Conservation (phyloP, 192 early-diverging fungal genomes). For the Neocallimastix lanati region DNA sequence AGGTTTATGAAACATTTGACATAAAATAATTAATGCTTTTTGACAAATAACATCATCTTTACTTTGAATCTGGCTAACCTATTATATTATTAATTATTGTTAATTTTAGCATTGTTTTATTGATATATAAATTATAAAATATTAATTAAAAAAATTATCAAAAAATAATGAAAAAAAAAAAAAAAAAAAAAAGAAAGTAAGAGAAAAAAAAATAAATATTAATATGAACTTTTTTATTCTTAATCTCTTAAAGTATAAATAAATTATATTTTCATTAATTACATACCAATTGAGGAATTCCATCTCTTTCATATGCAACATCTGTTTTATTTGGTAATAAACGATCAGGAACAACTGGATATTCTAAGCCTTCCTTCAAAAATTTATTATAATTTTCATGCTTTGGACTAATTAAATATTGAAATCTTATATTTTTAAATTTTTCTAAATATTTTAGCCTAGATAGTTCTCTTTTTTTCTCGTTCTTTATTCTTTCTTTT, state of each 20-base stretch:
- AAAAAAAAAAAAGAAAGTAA: no score
- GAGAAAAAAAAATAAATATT: no score
- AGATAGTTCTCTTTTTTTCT: background rate
- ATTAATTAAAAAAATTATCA: no score
- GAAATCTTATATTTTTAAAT: background rate
- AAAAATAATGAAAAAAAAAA: no score
- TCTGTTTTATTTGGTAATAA: background rate
- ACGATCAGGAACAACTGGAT: background rate
- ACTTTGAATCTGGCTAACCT: background rate
- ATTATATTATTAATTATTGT: no score
- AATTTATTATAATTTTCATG: background rate
- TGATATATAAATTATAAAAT: no score
- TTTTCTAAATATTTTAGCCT: background rate
- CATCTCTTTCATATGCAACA: background rate
- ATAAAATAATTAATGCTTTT: background rate
- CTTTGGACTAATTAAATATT: background rate
- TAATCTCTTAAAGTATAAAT: background rate
- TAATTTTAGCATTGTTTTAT: no score
- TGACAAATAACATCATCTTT: background rate
- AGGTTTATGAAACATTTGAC: background rate
- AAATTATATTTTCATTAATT: background rate
- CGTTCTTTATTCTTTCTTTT: background rate
- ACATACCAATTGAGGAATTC: background rate
- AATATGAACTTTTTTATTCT: no score
- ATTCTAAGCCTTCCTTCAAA: background rate